Percentiles rank a stretch among this genome's conserved stretches.
These are phyloP conservation scores for Zygosaccharomyces rouxii DNA, from an alignment of 805 yeast species.

Conservation along the genomic window DNA sequence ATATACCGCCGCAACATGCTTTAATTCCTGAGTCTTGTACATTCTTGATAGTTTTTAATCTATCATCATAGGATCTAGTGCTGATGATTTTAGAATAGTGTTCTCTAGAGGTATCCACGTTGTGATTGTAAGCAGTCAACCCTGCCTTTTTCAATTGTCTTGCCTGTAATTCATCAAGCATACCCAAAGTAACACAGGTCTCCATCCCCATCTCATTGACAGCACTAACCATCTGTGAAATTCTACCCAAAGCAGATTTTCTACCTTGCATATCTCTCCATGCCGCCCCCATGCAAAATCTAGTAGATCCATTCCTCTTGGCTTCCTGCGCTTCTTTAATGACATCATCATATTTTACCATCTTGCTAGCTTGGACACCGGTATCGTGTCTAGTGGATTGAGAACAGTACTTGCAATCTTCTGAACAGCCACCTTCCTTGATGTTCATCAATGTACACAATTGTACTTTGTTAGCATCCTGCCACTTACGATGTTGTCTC, in stretches of 20 bases:
- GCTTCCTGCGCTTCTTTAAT: constrained; percentile 60
- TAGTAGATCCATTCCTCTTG: constrained; percentile 63
- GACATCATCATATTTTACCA: constrained; percentile 59
- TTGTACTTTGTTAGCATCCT: constrained; percentile 67
- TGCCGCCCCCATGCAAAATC: constrained; percentile 84
- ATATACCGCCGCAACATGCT: constrained; percentile 76
- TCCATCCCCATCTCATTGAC: constrained; percentile 68
- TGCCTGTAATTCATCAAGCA: constrained; percentile 67
- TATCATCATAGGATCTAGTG: constrained; percentile 67
- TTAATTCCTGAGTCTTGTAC: constrained; percentile 60
- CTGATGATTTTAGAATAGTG: constrained; percentile 70
- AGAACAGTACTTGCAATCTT: constrained; percentile 78
- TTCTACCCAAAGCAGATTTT: constrained; percentile 58
- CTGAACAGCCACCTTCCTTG: constrained; percentile 78
- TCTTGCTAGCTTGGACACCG: constrained; percentile 64
- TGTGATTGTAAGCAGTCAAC: constrained; percentile 76
- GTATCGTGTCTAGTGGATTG: constrained; percentile 68
- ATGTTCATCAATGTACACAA: constrained; percentile 71
- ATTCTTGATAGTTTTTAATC: constrained; percentile 59
- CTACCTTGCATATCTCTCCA: constrained; percentile 85
- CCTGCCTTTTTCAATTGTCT: constrained; percentile 59
- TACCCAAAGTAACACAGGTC: constrained; percentile 76
- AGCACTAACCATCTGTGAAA: constrained; percentile 58
- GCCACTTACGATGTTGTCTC: constrained; percentile 59
- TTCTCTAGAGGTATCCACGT: constrained; percentile 74